A percentile compares a stretch with the other conserved stretches of the same genome.
phyloP scores from a whole-genome alignment of 2,329 filamentous ascomycete species.

The Xylariaceae sp. region DNA sequence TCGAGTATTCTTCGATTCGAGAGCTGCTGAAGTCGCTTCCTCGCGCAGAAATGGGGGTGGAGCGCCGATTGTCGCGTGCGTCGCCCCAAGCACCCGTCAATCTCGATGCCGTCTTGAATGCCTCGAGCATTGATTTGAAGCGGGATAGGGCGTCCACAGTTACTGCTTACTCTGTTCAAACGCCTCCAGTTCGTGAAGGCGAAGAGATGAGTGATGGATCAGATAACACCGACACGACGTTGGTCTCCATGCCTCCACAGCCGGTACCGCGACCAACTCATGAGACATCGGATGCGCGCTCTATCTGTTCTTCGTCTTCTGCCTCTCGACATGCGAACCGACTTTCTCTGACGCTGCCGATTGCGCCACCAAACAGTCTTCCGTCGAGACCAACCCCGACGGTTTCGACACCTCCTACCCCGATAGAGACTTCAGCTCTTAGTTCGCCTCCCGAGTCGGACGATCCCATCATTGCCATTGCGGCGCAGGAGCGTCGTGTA shows the following conservation, averaged over 20 bases:
- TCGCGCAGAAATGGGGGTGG: slow-evolving; percentile 28
- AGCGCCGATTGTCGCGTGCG: slow-evolving; percentile 26
- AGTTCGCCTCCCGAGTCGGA: slow-evolving; percentile 50
- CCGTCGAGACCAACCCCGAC: slow-evolving; percentile 49
- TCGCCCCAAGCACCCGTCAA: slow-evolving; percentile 24
- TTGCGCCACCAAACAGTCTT: slow-evolving; percentile 49
- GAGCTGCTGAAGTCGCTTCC: slow-evolving; percentile 19
- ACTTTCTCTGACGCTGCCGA: slow-evolving; percentile 58
- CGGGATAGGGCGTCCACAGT: slow-evolving; percentile 13
- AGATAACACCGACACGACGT: slow-evolving; percentile 24
- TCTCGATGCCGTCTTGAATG: slow-evolving; percentile 27
- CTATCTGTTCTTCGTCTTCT: slow-evolving; percentile 48
- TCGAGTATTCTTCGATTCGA: slow-evolving; percentile 19
- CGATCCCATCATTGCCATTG: slow-evolving; percentile 81
- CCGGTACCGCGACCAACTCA: slow-evolving; percentile 29
- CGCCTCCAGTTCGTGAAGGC: slow-evolving; percentile 17
- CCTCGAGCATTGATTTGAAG: slow-evolving; percentile 21
- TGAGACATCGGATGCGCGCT: slow-evolving; percentile 40
- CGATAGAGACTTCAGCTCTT: slow-evolving; percentile 40
- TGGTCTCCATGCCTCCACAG: slow-evolving; percentile 36
- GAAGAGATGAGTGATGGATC: slow-evolving; percentile 15
- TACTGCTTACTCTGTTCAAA: slow-evolving; percentile 8
- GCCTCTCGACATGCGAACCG: slow-evolving; percentile 52
- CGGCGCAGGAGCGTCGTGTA: slow-evolving; percentile 84
- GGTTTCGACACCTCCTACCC: slow-evolving; percentile 46